phyloP scores from a whole-genome alignment of 2,329 filamentous ascomycete species.

The Epicoccum sorghinum region DNA sequence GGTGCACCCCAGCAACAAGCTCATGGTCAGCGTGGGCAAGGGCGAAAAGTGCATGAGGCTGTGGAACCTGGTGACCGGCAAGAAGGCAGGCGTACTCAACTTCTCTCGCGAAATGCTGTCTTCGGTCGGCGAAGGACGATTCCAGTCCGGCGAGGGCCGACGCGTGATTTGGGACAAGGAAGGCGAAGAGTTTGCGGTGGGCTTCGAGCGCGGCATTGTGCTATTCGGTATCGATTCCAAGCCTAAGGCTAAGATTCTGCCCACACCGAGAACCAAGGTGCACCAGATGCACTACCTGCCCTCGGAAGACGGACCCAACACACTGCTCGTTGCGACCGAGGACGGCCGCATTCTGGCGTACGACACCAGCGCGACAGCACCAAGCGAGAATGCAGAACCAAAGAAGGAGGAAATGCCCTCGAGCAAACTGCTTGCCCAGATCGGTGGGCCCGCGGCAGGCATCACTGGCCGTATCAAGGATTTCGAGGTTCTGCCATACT shows the following conservation, averaged over 20 bases:
- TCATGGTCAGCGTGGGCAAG: conserved; percentile 91
- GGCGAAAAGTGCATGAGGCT: conserved; percentile 90
- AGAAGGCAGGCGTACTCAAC: conserved; percentile 90
- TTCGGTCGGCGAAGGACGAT: conserved; percentile 76
- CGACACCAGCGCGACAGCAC: conserved; percentile 65
- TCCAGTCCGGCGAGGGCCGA: conserved; percentile 80
- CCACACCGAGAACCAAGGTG: conserved; percentile 74
- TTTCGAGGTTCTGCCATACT: conserved; percentile 69
- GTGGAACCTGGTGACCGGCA: conserved; percentile 96
- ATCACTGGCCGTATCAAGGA: conserved; percentile 83
- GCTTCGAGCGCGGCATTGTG: conserved; percentile 82
- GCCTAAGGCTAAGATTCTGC: conserved; percentile 75
- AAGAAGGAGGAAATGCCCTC: conserved; percentile 63
- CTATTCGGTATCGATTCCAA: conserved; percentile 89
- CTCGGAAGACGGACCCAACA: conserved; percentile 55
- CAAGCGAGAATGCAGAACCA: conserved; percentile 27
- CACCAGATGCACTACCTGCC: conserved; percentile 79
- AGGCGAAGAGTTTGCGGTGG: conserved; percentile 84
- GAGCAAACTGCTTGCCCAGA: conserved; percentile 67
- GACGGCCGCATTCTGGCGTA: conserved; percentile 88
- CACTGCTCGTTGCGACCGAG: conserved; percentile 83
- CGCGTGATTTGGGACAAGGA: conserved; percentile 79
- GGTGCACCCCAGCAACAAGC: conserved; percentile 92
- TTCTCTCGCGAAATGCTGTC: conserved; percentile 76
- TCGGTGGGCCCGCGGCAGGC: conserved; percentile 75